Conservation (phyloP, 352 stramenopile genomes). For the Pythium myriotylum region DNA sequence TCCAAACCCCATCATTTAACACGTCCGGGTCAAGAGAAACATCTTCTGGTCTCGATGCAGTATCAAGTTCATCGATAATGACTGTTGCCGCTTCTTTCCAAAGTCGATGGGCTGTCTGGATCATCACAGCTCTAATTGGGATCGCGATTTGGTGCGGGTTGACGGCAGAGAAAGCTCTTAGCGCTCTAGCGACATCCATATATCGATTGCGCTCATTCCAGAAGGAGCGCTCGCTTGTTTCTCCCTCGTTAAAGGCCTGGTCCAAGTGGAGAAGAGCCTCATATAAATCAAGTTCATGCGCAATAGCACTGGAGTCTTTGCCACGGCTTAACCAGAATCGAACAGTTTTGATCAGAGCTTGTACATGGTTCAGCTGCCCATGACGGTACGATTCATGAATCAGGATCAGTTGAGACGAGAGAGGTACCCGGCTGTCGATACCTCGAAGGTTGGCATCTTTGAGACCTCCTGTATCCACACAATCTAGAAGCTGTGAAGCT, state of each 20-base stretch:
- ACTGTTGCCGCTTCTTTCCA: conserved; percentile 40
- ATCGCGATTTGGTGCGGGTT: neutral
- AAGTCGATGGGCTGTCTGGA: conserved; percentile 1
- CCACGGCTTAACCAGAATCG: neutral
- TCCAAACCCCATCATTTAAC: neutral
- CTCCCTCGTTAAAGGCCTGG: neutral
- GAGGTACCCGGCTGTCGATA: conserved; percentile 2
- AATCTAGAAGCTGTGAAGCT: neutral
- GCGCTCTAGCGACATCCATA: neutral
- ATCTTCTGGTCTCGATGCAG: conserved; percentile 1
- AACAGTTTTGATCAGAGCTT: neutral
- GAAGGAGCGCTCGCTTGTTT: neutral
- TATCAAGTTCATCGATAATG: conserved; percentile 41
- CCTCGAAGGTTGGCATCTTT: too few species aligned
- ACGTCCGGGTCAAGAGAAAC: neutral
- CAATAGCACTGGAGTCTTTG: neutral
- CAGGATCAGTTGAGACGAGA: conserved; percentile 3
- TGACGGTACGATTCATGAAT: conserved; percentile 8
- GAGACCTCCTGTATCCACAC: too few species aligned
- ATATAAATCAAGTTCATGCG: conserved; percentile 9
- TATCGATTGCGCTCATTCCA: conserved; percentile 6
- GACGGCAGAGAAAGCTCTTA: neutral
- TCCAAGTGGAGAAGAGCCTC: conserved; percentile 10
- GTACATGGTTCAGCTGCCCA: neutral
- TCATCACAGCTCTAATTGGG: conserved; percentile 2